Evolutionary conservation across 2,329 filamentous ascomycete genomes (phyloP).

Genomic region (Fusarium sp.): DNA sequence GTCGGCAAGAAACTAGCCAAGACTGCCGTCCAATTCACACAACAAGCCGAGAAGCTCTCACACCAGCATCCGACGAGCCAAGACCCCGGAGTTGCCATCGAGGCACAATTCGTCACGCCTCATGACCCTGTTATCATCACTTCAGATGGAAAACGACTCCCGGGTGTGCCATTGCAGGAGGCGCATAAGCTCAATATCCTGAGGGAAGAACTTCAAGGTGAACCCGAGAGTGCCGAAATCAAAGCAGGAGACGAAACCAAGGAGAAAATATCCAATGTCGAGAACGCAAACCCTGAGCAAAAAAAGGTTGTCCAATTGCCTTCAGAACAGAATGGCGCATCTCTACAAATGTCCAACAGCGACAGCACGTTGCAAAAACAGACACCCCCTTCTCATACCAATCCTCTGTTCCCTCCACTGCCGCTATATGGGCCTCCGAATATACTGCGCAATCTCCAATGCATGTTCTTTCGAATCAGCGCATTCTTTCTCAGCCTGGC

Average conservation of each 20-base stretch:
- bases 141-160: slow-evolving; percentile 71
- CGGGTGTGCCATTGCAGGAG: slow-evolving; percentile 74
- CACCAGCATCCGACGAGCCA: slow-evolving; percentile 47
- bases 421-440: slow-evolving; percentile 84
- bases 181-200: slow-evolving; percentile 75
- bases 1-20: slow-evolving; percentile 45
- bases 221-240: slow-evolving; percentile 41
- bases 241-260: slow-evolving; percentile 39
- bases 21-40: slow-evolving; percentile 64
- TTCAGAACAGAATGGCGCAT: slow-evolving; percentile 45
- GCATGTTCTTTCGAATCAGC: slow-evolving; percentile 68
- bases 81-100: slow-evolving; percentile 60
- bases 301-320: slow-evolving; percentile 41
- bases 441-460: slow-evolving; percentile 70
- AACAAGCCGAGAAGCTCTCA: slow-evolving; percentile 69
- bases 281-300: slow-evolving; percentile 42
- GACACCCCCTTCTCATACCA: slow-evolving; percentile 74
- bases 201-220: slow-evolving; percentile 57
- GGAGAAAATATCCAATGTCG: slow-evolving; percentile 44
- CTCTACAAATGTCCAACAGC: slow-evolving; percentile 55
- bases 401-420: slow-evolving; percentile 84
- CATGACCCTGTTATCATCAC: slow-evolving; percentile 78
- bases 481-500: slow-evolving; percentile 80
- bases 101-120: slow-evolving; percentile 73
- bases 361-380: slow-evolving; percentile 57